These are phyloP conservation scores for Corchorus capsularis DNA, from an alignment of 345 rosid species.

Conservation along the genomic window DNA sequence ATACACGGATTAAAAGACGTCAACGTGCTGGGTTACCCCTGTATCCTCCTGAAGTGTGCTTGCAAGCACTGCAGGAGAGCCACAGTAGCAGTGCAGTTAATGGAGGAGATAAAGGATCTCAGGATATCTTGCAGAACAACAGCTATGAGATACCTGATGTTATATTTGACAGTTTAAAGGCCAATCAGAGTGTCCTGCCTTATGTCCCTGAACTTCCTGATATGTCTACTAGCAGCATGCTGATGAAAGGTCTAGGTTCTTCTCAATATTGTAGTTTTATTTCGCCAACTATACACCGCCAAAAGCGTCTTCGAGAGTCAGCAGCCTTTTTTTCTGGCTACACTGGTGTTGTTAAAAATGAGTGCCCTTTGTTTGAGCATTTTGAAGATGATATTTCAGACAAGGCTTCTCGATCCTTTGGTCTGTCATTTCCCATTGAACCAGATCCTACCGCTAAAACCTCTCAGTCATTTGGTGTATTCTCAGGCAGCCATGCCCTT, in stretches of 20 bases:
- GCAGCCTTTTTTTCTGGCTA: constrained; percentile 46
- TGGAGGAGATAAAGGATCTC: constrained; percentile 51
- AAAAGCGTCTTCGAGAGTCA: constrained; percentile 66
- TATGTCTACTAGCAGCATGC: constrained; percentile 53
- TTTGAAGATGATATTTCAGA: constrained; percentile 46
- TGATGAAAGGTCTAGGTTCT: constrained; percentile 63
- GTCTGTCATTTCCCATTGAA: constrained; percentile 49
- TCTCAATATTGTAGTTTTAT: constrained; percentile 58
- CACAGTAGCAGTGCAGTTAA: constrained; percentile 34
- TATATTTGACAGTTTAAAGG: constrained; percentile 64
- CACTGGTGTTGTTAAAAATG: constrained; percentile 47
- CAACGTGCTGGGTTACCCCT: constrained; percentile 96
- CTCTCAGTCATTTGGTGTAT: constrained; percentile 51
- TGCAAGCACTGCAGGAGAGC: constrained; percentile 61
- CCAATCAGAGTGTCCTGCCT: constrained; percentile 50
- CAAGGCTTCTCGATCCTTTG: constrained; percentile 48
- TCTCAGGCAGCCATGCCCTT: constrained; percentile 78
- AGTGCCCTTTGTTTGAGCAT: constrained; percentile 49
- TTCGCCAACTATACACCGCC: constrained; percentile 52
- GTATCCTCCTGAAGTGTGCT: constrained; percentile 79
- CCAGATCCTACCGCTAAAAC: constrained; percentile 50
- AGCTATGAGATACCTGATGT: constrained; percentile 64
- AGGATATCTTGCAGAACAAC: constrained; percentile 55
- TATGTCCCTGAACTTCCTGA: constrained; percentile 67
- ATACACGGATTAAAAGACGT: constrained; percentile 91